These are phyloP conservation scores for Margaritispora aquatica DNA, from an alignment of 495 filamentous ascomycete genomes.

Conservation along the genomic window DNA sequence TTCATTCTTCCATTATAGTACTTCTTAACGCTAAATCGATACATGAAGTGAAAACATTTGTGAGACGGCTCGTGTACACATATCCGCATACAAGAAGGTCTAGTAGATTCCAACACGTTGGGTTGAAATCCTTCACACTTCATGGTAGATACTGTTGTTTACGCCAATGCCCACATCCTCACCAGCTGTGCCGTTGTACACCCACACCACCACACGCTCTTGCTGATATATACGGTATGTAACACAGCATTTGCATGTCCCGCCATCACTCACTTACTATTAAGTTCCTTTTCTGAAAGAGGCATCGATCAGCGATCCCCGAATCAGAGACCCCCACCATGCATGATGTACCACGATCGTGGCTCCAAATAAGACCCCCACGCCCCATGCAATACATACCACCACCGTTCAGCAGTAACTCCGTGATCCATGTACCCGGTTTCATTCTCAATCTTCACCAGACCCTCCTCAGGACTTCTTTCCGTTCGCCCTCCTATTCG, in stretches of 20 bases:
- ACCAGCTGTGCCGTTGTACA: too few species aligned
- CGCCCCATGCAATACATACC: background rate
- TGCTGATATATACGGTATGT: background rate
- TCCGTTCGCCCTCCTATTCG: constrained; percentile 19
- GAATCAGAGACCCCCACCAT: background rate
- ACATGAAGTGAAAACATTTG: constrained; percentile 17
- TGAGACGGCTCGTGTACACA: background rate
- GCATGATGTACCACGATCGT: background rate
- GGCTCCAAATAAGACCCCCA: constrained; percentile 3
- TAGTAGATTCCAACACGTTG: background rate
- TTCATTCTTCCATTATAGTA: constrained; percentile 11
- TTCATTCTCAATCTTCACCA: background rate
- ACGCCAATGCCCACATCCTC: too few species aligned
- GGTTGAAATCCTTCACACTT: background rate
- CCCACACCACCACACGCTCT: background rate
- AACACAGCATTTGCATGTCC: background rate
- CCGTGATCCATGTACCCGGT: background rate
- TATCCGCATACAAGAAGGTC: constrained; percentile 5
- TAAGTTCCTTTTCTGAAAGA: background rate
- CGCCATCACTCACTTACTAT: too few species aligned
- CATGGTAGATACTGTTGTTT: background rate
- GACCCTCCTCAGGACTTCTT: constrained; percentile 12
- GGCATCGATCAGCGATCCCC: background rate
- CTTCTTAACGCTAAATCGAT: constrained; percentile 9
- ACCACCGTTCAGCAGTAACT: background rate